Base-by-base conservation (phyloP, 768 basidiomycete genomes). In the Pleurotus pulmonarius region DNA sequence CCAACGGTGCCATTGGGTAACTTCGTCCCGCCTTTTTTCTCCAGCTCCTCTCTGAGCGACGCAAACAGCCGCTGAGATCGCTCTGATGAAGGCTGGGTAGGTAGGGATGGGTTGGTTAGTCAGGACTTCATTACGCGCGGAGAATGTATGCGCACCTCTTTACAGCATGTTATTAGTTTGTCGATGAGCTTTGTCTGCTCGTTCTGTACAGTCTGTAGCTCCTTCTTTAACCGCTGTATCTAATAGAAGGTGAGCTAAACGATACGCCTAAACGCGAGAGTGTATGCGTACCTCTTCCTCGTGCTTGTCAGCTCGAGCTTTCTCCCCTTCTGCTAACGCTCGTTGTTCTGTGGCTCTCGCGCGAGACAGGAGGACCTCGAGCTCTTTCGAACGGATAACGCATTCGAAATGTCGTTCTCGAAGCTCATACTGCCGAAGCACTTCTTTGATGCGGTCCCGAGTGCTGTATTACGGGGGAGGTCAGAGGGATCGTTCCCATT, bases 381-480 rank as follows among this genome's bases (percentile, higher is more conserved):
- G 80, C 70, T 94, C 92, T 71, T 94, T 94, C 43, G 92, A 94
- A 41, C 92, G 88, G 56, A 94, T 87, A 25, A 94, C 88, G 60
- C 90, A 92, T 73, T 94, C 92, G 63, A 94, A 94, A 75, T 94
- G 92, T 67, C 85, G 86, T 74, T 94, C 92, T 58, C 92, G 87
- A 56, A 93, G 83, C 65, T 94, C 88, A 66, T 94, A 94, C 66
- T 93, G 92, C 22, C 86, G 83, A 44, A 94, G 82, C 37, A 94
- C 82, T 62, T 92, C 89, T 66, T 92, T 94, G 69, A 94, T 77
- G 47, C 92, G 85, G 71, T 91, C 90, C 34, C 90, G 88, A 43
- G 91, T 86, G 58, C 92, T 94, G 61, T 34, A 34, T 34, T 11
- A 11, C 29, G 29, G 11, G 11, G 29, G 46, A 46, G 12, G 58